phyloP scores from a whole-genome alignment of 805 yeast species.

The Gaillardinia entomophila region DNA sequence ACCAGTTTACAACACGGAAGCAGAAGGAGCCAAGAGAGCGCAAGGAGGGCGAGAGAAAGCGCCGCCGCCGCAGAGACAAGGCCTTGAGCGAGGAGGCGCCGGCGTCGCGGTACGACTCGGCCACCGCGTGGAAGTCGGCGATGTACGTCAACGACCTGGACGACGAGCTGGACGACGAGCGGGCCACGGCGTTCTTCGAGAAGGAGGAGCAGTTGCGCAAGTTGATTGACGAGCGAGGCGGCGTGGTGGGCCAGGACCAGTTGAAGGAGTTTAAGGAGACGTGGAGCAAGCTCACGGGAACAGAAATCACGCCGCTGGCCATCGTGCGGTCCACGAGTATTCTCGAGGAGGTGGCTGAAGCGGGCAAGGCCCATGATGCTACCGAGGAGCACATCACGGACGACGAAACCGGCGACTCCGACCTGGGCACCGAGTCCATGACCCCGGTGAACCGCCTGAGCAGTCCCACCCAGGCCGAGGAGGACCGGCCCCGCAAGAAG shows the following conservation, averaged over 20 bases:
- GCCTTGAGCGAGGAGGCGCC: constrained; percentile 4
- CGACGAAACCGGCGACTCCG: no score
- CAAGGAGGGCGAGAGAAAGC: constrained; percentile 4
- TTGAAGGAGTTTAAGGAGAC: constrained; percentile 8
- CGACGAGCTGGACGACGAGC: constrained; percentile 57
- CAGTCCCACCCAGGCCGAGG: no score
- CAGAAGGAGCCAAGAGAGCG: constrained; percentile 3
- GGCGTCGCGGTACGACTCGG: neutral
- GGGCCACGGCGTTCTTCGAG: constrained; percentile 46
- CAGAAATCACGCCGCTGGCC: no score
- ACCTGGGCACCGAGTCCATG: no score
- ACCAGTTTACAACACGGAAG: constrained; percentile 2
- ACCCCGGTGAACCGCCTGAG: no score
- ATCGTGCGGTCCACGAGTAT: no score
- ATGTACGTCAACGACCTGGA: constrained; percentile 57
- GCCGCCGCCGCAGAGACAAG: constrained; percentile 2
- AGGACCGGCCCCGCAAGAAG: neutral
- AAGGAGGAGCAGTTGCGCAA: constrained; percentile 48
- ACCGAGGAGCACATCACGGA: no score
- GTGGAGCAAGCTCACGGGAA: constrained; percentile 6
- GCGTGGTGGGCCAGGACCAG: constrained; percentile 24
- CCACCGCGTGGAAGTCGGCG: constrained; percentile 37
- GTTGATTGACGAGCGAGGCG: constrained; percentile 29
- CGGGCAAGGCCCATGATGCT: no score
- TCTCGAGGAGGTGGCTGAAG: no score